Evolutionary conservation across 1,139 yeast genomes (phyloP), one percentile per base, ranked within the genome.

Genomic region (Suhomyces guaymorum): DNA sequence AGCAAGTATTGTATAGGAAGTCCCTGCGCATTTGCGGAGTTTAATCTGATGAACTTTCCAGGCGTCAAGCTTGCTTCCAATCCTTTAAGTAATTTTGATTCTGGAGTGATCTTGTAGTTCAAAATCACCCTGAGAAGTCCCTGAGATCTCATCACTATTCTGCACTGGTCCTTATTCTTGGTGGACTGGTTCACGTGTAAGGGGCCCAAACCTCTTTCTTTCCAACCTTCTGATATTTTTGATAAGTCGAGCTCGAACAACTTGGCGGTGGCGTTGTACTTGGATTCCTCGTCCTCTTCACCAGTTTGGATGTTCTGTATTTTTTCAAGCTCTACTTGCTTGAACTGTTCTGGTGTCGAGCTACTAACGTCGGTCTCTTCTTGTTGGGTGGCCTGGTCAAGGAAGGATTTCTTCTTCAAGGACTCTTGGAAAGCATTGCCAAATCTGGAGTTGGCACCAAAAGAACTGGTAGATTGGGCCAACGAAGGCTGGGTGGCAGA

Each of bases 151-250:
- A 94, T 90, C 4, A 92, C 84, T 17, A 92, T 58, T 47, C 97
- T 54, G 33, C 62, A 60, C 32, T 60, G 54, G 15, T 49, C 45
- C 4, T 61, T 54, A 30, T 64, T 63, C 4, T 51, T 51, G 15
- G 56, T 51, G n/a, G 70, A 61, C 42, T 75, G 75, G 58, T 92
- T 92, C 24, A 94, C 75, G 57, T 87, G 96, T 12, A 94, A 63
- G 4, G 80, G 75, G 1, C 99, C 99, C 25, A 84, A 73, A 12
- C 98, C 99, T 51, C 95, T 77, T 59, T 94, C 98, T 57, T 86
- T 92, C 98, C 99, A 94, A 2, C 96, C 97, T 17, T 73, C 77
- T 9, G 73, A 59, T 1, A 84, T 72, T 26, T 77, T 72, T 1
- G 81, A 63, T 25, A 90, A 64, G 47, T 84, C 80, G 46, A 88